phyloP scores from a whole-genome alignment of 2,329 filamentous ascomycete species.

The Stylonectria norvegica region DNA sequence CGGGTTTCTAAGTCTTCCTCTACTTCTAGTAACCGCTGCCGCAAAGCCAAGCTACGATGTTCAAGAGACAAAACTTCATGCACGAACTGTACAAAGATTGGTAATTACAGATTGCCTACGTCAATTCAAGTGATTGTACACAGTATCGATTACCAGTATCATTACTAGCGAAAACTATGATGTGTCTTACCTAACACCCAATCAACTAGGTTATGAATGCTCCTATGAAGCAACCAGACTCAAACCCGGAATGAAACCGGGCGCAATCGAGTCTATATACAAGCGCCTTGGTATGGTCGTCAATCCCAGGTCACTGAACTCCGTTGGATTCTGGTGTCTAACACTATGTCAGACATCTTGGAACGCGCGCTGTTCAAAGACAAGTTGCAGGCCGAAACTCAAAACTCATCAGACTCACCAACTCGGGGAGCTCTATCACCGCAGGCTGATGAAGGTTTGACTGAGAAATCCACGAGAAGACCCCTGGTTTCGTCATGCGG shows the following conservation, averaged over 20 bases:
- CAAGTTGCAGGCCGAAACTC: not conserved
- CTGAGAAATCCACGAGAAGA: not conserved
- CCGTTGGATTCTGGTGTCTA: not conserved
- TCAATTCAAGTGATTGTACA: too few relatives aligned
- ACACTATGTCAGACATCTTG: not conserved
- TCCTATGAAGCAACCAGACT: not conserved
- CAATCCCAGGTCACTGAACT: not conserved
- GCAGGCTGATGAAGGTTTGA: not conserved
- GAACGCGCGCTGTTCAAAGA: not conserved
- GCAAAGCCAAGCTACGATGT: not conserved
- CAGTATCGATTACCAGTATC: too few relatives aligned
- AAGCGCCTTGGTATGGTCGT: not conserved
- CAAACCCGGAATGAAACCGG: not conserved
- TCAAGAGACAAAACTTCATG: not conserved
- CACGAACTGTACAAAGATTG: not conserved
- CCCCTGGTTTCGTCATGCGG: not conserved
- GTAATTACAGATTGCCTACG: too few relatives aligned
- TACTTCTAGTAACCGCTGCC: not conserved
- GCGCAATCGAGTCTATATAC: not conserved
- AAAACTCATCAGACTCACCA: not conserved
- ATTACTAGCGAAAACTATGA: not conserved
- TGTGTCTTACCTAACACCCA: not conserved
- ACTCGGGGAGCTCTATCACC: not conserved
- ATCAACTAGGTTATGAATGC: not conserved
- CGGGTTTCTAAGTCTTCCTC: not conserved